These are phyloP conservation scores for Rhizoctonia solani DNA, from an alignment of 1,284 basidiomycete species.

Conservation along the genomic window DNA sequence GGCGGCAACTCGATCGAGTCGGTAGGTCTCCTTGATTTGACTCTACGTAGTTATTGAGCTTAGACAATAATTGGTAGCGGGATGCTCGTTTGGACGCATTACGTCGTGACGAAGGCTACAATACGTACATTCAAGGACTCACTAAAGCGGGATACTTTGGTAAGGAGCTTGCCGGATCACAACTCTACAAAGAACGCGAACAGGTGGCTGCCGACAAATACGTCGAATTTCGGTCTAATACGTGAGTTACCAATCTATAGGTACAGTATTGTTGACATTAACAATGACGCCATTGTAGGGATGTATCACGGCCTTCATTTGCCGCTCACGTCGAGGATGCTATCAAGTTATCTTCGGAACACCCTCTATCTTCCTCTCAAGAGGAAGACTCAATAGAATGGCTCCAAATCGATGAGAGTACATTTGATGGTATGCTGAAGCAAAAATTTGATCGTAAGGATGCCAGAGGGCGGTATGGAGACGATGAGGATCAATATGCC, in stretches of 20 bases:
- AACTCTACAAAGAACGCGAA: slow-evolving; percentile 73
- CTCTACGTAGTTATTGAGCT: background rate
- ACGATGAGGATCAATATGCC: slow-evolving; percentile 54
- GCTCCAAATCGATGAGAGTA: slow-evolving; percentile 66
- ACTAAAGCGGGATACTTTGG: slow-evolving; percentile 72
- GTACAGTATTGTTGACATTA: background rate
- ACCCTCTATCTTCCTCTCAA: slow-evolving; percentile 35
- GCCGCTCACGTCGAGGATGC: slow-evolving; percentile 70
- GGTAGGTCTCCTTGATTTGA: slow-evolving; percentile 48
- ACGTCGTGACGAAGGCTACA: slow-evolving; percentile 65
- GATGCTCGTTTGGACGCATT: slow-evolving; percentile 68
- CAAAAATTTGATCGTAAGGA: slow-evolving; percentile 21
- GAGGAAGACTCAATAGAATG: slow-evolving; percentile 73
- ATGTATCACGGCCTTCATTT: slow-evolving; percentile 69
- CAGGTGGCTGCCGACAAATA: slow-evolving; percentile 69
- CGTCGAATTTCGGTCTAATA: slow-evolving; percentile 61
- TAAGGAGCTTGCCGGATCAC: slow-evolving; percentile 73
- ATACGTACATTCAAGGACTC: slow-evolving; percentile 68
- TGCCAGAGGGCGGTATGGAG: slow-evolving; percentile 43
- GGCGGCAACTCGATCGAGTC: slow-evolving; percentile 48
- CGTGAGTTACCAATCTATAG: slow-evolving; percentile 59
- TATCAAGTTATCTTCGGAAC: slow-evolving; percentile 45
- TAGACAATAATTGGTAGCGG: slow-evolving; percentile 47
- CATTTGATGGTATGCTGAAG: slow-evolving; percentile 64
- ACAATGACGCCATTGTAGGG: slow-evolving; percentile 47